Evolutionary conservation across 176 grass and related monocot genomes (phyloP).

Genomic region (Eragrostis curvula): DNA sequence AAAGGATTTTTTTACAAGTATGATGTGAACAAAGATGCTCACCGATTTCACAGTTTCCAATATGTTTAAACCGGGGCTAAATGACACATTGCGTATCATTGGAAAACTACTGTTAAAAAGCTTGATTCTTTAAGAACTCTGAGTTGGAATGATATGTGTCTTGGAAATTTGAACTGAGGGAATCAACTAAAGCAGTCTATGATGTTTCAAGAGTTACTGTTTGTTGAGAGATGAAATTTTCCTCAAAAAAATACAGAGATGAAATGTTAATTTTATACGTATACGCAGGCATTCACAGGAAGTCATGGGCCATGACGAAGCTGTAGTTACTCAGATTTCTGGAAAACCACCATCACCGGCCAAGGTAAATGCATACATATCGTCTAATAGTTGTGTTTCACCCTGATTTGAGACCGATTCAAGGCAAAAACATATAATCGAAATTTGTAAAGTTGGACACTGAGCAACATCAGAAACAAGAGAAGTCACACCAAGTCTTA

Average conservation of each 20-base stretch:
- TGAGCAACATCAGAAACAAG: background rate
- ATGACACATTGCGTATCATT: background rate
- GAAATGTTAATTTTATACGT: conserved; percentile 17
- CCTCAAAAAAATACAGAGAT: background rate
- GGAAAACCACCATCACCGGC: conserved; percentile 56
- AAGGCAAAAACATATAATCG: background rate
- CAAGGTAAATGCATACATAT: conserved; percentile 53
- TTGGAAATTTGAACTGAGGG: background rate
- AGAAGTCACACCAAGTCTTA: background rate
- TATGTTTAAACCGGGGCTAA: background rate
- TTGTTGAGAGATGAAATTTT: background rate
- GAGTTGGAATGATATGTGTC: background rate
- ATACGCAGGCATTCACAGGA: conserved; percentile 36
- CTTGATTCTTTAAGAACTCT: background rate
- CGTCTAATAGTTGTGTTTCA: background rate
- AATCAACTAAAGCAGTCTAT: background rate
- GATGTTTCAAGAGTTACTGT: background rate
- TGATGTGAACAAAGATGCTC: background rate
- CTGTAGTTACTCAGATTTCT: conserved; percentile 57
- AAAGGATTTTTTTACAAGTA: background rate
- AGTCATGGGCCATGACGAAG: conserved; percentile 66
- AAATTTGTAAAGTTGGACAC: background rate
- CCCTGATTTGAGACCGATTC: background rate
- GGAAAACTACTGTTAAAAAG: background rate
- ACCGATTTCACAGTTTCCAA: background rate